Conservation (phyloP, 2,329 filamentous ascomycete genomes). For the Aspergillus persii region DNA sequence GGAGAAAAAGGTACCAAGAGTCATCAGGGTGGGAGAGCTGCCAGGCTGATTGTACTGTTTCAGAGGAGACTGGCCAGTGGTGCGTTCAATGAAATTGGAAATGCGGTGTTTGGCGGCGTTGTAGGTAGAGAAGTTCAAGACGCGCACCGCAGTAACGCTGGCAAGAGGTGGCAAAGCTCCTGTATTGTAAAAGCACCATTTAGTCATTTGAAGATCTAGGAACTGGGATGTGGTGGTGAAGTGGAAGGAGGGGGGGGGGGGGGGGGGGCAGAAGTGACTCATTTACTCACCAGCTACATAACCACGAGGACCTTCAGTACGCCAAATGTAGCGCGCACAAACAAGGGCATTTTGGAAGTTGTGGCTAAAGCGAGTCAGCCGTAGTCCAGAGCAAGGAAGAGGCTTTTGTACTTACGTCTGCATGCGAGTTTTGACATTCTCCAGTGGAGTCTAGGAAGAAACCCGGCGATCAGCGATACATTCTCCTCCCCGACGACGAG, state of each 20-base stretch:
- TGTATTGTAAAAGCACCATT: constrained; percentile 16
- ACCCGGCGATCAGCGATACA: neutral
- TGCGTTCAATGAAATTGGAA: constrained; percentile 37
- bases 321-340: constrained; percentile 46
- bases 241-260: neutral
- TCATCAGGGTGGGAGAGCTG: constrained; percentile 42
- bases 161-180: constrained; percentile 45
- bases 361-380: constrained; percentile 31
- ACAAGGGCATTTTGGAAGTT: constrained; percentile 45
- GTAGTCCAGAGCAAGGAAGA: neutral
- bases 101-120: constrained; percentile 42
- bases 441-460: constrained; percentile 41
- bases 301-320: constrained; percentile 47
- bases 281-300: constrained; percentile 44
- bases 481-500: constrained; percentile 2
- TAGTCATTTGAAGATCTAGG: neutral
- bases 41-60: constrained; percentile 42
- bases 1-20: constrained; percentile 41
- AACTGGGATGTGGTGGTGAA: neutral
- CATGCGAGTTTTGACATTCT: constrained; percentile 51
- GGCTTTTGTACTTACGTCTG: constrained; percentile 41
- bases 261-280: neutral
- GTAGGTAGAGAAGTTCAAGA: constrained; percentile 48
- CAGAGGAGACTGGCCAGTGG: constrained; percentile 43
- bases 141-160: constrained; percentile 46